Evolutionary conservation across 129 eudicot genomes (phyloP), one percentile per base, ranked within the genome.

Genomic region (Arctium lappa): DNA sequence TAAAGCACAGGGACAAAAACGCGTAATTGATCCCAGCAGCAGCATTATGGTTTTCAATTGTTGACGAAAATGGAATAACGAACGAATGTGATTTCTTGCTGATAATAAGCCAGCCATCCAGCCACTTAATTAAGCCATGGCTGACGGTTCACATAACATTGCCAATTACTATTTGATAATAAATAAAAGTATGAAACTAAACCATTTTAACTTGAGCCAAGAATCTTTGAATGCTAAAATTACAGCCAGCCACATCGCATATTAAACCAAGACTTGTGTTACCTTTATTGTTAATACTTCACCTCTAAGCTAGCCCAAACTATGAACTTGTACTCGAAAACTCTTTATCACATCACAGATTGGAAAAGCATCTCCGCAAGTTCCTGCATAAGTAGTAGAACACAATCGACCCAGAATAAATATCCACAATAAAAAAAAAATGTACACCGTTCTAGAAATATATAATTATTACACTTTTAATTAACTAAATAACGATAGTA

Each of bases 351-450:
- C 85, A 96, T 60, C 27, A 93, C 95, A 80, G 99, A 88, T 72
- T 93, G 98, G 82, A 96, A 96, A 48, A 96, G 88, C 99, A 96
- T 96, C 91, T 96, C 99, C 4, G 94, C 97, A 37, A 96, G 90
- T 84, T 96, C 99, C 98, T 96, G 97, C 91, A 92, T 30, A 73
- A 50, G 10, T 62, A 50, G 10, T 62, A 9, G 56, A 16, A 65
- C 69, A 40, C 34, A 66, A 34, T 69, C 37, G 81, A 9, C 15
- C 1, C 46, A 6, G 1, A 40, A 40, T 40, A 40, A 0, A 40
- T 40, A 2, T 40, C 12, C 50, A 42, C 12, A 1, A 42, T 42
- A 12, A 42, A 42, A 42, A 42, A 42, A 42, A 42, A 42, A 42
- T 12, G 9, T 7, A 42, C 50, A 42, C 12, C 8, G 50, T 42